Conservation (phyloP, 2,329 filamentous ascomycete species). For the Plectosphaerella plurivora region DNA sequence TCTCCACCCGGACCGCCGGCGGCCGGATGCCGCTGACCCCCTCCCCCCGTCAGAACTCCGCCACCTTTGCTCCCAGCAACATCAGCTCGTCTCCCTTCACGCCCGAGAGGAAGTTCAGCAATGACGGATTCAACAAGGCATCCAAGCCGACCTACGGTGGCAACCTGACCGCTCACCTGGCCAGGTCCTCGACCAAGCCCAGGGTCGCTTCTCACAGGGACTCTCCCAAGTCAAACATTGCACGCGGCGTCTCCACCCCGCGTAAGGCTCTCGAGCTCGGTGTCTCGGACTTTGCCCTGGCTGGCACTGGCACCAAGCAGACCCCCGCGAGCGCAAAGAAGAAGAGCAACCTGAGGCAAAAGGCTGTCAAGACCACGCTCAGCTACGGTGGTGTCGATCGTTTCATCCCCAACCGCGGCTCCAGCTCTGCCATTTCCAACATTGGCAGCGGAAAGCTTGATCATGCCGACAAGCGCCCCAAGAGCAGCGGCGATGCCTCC, state of each 20-base stretch:
- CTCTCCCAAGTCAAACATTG: slow-evolving; percentile 96
- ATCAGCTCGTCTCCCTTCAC: slow-evolving; percentile 72
- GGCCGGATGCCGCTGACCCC: slow-evolving; percentile 93
- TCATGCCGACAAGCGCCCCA: slow-evolving; percentile 63
- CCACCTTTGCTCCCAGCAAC: slow-evolving; percentile 43
- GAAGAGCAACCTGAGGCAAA: slow-evolving; percentile 47
- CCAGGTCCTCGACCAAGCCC: slow-evolving; percentile 61
- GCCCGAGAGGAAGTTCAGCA: slow-evolving; percentile 55
- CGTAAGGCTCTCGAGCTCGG: slow-evolving; percentile 81
- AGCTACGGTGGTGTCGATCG: slow-evolving; percentile 78
- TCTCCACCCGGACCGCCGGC: slow-evolving; percentile 88
- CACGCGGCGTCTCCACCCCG: slow-evolving; percentile 67
- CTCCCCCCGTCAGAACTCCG: slow-evolving; percentile 67
- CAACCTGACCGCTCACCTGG: slow-evolving; percentile 75
- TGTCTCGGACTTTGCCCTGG: slow-evolving; percentile 87
- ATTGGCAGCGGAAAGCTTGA: slow-evolving; percentile 81
- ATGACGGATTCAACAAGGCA: slow-evolving; percentile 42
- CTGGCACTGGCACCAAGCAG: slow-evolving; percentile 69
- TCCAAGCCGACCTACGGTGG: slow-evolving; percentile 74
- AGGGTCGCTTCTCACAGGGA: slow-evolving; percentile 65
- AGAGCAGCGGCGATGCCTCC: slow-evolving; percentile 68
- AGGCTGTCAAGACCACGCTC: slow-evolving; percentile 69
- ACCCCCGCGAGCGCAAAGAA: slow-evolving; percentile 56
- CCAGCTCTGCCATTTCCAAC: slow-evolving; percentile 84
- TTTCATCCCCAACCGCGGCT: slow-evolving; percentile 90